phyloP scores from a whole-genome alignment of 1,284 basidiomycete species.

The Porodaedalea pini region DNA sequence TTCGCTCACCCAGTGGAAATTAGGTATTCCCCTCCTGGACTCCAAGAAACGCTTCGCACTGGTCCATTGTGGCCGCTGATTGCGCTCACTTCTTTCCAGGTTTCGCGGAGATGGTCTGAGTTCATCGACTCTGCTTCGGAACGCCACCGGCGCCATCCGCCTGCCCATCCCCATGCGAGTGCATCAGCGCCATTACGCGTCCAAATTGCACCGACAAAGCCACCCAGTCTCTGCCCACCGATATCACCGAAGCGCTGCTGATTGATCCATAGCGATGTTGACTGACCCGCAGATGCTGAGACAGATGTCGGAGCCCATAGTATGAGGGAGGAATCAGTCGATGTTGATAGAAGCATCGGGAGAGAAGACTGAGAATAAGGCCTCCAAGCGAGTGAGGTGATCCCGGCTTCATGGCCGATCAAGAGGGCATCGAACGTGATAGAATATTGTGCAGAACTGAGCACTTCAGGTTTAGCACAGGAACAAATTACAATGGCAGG shows the following conservation, averaged over 20 bases:
- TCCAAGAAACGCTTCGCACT: conserved; percentile 82
- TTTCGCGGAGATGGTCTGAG: conserved; percentile 24
- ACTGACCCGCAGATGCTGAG: conserved; percentile 35
- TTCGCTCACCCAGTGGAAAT: conserved; percentile 70
- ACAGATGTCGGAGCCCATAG: conserved; percentile 80
- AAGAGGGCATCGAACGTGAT: conserved; percentile 89
- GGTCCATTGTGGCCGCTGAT: conserved; percentile 78
- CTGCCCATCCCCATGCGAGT: conserved; percentile 87
- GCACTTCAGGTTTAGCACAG: neutral
- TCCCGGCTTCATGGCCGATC: conserved; percentile 86
- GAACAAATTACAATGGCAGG: neutral
- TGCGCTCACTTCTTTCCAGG: conserved; percentile 77
- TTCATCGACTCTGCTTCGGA: conserved; percentile 28
- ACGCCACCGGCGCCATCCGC: conserved; percentile 85
- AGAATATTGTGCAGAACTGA: conserved; percentile 60
- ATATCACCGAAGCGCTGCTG: conserved; percentile 88
- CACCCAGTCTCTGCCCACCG: conserved; percentile 82
- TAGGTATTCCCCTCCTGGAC: conserved; percentile 78
- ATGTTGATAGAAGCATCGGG: conserved; percentile 77
- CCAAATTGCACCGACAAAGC: conserved; percentile 90
- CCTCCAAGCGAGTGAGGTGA: conserved; percentile 86
- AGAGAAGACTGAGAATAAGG: conserved; percentile 34
- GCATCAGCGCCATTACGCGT: conserved; percentile 53
- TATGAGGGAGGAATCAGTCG: conserved; percentile 89
- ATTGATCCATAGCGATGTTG: conserved; percentile 82